These are phyloP conservation scores for Narthecium ossifragum DNA, from an alignment of 106 monocot genomes.

Conservation along the genomic window DNA sequence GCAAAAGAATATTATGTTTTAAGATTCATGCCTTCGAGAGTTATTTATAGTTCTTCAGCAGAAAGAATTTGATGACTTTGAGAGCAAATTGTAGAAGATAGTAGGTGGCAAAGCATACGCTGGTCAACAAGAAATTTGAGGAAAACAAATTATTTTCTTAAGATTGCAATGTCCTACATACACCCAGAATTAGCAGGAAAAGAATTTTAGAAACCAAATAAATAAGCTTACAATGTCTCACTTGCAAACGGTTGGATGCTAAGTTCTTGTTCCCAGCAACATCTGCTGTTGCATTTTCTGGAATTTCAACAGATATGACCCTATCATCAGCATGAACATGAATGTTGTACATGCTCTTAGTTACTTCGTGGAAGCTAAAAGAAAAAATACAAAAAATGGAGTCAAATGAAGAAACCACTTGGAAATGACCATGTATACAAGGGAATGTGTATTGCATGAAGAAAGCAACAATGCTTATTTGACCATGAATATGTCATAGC, in stretches of 20 bases:
- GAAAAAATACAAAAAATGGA: conserved; percentile 6
- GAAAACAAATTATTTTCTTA: no score
- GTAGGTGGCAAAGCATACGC: no score
- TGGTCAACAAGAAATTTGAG: no score
- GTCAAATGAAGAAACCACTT: not conserved
- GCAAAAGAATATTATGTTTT: no score
- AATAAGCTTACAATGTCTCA: conserved; percentile 66
- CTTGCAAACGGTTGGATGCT: conserved; percentile 64
- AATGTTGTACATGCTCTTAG: conserved; percentile 54
- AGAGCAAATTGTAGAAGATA: no score
- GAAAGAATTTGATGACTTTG: no score
- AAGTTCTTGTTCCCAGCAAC: conserved; percentile 90
- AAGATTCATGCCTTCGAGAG: no score
- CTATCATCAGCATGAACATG: conserved; percentile 47
- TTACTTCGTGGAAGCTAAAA: conserved; percentile 67
- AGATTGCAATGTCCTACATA: no score
- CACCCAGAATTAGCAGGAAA: no score
- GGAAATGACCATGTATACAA: not conserved
- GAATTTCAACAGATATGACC: conserved; percentile 50
- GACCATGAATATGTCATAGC: not conserved
- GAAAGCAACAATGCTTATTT: not conserved
- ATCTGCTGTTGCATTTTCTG: conserved; percentile 64
- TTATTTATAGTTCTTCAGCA: no score
- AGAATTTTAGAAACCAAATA: not conserved
- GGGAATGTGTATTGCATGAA: not conserved